Percentiles rank a stretch among this genome's conserved stretches.
phyloP scores from a whole-genome alignment of 805 yeast genomes.

The Wickerhamiella parazyma region DNA sequence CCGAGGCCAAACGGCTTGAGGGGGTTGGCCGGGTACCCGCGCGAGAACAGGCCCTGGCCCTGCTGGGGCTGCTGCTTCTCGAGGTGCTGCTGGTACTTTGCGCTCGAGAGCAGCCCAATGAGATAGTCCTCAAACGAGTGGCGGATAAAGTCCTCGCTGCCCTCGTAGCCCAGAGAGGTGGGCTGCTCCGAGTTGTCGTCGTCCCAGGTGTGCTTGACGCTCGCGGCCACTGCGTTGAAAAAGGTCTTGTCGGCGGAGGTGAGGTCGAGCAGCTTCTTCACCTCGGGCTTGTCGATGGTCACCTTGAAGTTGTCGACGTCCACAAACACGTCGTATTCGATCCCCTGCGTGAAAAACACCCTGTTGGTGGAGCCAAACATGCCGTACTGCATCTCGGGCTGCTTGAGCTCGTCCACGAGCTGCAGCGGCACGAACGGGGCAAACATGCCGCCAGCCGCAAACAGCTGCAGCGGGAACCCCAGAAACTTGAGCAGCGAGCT shows the following conservation, averaged over 20 bases:
- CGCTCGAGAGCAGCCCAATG: slow-evolving; percentile 57
- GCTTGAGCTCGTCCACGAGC: slow-evolving; percentile 61
- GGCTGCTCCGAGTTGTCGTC: slow-evolving; percentile 29
- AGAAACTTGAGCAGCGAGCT: slow-evolving; percentile 61
- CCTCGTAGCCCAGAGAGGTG: slow-evolving; percentile 39
- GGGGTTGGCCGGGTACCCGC: slow-evolving; percentile 26
- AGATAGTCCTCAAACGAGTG: slow-evolving; percentile 84
- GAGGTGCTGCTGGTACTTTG: slow-evolving; percentile 52
- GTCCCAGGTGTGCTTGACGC: slow-evolving; percentile 36
- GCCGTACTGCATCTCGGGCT: slow-evolving; percentile 45
- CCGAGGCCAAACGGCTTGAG: slow-evolving; percentile 31
- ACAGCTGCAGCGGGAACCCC: slow-evolving; percentile 78
- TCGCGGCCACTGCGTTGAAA: slow-evolving; percentile 42
- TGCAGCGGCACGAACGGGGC: slow-evolving; percentile 91
- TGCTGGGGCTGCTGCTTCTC: slow-evolving; percentile 27
- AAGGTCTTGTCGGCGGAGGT: slow-evolving; percentile 61
- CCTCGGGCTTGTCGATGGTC: slow-evolving; percentile 30
- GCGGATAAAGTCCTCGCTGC: slow-evolving; percentile 80
- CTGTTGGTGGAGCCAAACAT: slow-evolving; percentile 83
- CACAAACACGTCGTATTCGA: slow-evolving; percentile 56
- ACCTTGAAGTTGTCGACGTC: slow-evolving; percentile 39
- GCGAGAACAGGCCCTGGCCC: slow-evolving; percentile 21
- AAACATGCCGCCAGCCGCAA: slow-evolving; percentile 77
- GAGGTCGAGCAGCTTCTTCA: slow-evolving; percentile 34
- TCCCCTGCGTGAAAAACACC: slow-evolving; percentile 51